A percentile compares a stretch with the other conserved stretches of the same genome.
Evolutionary conservation across 306 rosid species (phyloP).

Genomic region (Aeschynomene evenia): DNA sequence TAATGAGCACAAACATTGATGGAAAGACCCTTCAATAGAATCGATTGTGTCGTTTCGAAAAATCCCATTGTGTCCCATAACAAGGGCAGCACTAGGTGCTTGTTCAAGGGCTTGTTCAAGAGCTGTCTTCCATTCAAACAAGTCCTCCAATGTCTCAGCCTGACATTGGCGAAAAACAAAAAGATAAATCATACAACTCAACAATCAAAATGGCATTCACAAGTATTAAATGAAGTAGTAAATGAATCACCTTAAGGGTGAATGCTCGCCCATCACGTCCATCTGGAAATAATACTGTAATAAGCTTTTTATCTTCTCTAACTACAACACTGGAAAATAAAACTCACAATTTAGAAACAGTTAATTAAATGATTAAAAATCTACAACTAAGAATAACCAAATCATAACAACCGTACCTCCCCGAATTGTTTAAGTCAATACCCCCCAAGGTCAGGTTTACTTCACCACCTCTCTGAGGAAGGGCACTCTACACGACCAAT

Average conservation of each 20-base stretch:
- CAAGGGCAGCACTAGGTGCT: conserved; percentile 99
- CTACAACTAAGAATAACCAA: not conserved
- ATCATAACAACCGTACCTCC: conserved; percentile 64
- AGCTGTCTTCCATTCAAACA: conserved; percentile 96
- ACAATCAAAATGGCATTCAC: conserved; percentile 1
- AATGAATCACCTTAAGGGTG: conserved; percentile 84
- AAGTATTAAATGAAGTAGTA: conserved; percentile 9
- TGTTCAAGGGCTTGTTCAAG: conserved; percentile 97
- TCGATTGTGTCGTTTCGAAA: conserved; percentile 80
- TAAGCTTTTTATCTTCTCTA: conserved; percentile 96
- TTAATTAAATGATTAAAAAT: conserved; percentile 13
- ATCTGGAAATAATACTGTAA: conserved; percentile 97
- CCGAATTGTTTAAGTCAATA: conserved; percentile 98
- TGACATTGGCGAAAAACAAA: conserved; percentile 34
- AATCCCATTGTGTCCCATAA: conserved; percentile 96
- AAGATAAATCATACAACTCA: not conserved
- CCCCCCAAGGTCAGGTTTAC: conserved; percentile 96
- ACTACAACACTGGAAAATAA: conserved; percentile 83
- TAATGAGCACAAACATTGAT: conserved; percentile 72
- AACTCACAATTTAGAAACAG: conserved; percentile 31
- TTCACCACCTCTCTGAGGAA: conserved; percentile 96
- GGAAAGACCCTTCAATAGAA: conserved; percentile 84
- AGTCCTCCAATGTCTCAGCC: conserved; percentile 97
- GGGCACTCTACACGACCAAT: conserved; percentile 66
- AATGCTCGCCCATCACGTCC: conserved; percentile 99